Percentiles rank a stretch among this genome's conserved stretches.
Evolutionary conservation across 257 asterid genomes (phyloP).

Genomic region (Solanum rostratum): DNA sequence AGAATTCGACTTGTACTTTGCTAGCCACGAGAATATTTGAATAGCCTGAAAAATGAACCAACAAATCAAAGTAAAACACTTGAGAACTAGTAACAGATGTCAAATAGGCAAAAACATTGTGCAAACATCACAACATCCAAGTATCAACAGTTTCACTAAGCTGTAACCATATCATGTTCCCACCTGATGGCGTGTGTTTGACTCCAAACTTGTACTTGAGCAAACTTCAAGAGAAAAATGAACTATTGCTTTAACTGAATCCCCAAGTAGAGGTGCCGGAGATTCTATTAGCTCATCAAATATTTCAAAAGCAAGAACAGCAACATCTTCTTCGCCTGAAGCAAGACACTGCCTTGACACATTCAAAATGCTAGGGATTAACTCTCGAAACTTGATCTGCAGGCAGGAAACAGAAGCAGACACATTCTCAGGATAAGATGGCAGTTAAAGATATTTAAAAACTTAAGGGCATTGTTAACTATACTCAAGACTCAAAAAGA

Average conservation of each 20-base stretch:
- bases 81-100: background rate
- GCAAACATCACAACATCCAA: background rate
- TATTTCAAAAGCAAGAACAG: constrained; percentile 91
- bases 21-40: constrained; percentile 99
- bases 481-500: background rate
- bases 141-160: background rate
- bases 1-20: constrained; percentile 73
- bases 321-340: constrained; percentile 96
- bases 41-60: constrained; percentile 54
- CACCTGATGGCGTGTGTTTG: constrained; percentile 96
- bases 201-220: constrained; percentile 65
- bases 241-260: constrained; percentile 86
- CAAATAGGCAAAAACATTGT: background rate
- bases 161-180: background rate
- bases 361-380: constrained; percentile 91
- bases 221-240: constrained; percentile 97
- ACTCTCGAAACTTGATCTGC: constrained; percentile 88
- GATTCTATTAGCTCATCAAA: constrained; percentile 99
- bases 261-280: constrained; percentile 98
- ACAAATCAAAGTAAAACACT: background rate
- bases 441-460: background rate
- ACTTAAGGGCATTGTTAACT: background rate
- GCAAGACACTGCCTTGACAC: constrained; percentile 96
- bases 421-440: background rate
- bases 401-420: constrained; percentile 5